phyloP scores from a whole-genome alignment of 2,329 filamentous ascomycete genomes.

The Alternaria solani region DNA sequence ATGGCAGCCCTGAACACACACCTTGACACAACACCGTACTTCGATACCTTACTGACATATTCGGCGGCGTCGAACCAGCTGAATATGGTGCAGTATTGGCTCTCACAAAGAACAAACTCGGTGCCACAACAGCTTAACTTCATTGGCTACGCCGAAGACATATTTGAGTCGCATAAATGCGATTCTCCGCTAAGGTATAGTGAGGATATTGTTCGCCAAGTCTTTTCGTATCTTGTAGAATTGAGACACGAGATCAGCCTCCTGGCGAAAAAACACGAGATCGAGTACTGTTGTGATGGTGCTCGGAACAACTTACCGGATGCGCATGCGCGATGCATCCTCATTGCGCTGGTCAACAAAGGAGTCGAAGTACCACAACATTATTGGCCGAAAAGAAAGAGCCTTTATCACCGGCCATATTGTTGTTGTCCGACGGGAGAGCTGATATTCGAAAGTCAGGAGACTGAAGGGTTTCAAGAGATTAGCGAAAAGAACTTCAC shows the following conservation, averaged over 20 bases:
- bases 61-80: neutral
- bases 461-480: neutral
- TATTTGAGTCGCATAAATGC: too few relatives aligned
- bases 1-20: fast-evolving
- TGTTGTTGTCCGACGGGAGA: too few relatives aligned
- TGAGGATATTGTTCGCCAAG: too few relatives aligned
- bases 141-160: too few relatives aligned
- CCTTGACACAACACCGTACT: too few relatives aligned
- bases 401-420: neutral
- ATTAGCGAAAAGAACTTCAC: neutral
- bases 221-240: neutral
- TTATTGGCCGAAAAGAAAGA: neutral
- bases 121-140: too few relatives aligned
- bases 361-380: neutral
- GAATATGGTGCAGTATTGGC: neutral
- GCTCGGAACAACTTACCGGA: neutral
- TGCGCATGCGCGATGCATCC: fast-evolving
- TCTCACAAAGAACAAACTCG: too few relatives aligned
- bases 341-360: neutral
- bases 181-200: too few relatives aligned
- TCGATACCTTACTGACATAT: too few relatives aligned
- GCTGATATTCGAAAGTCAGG: fast-evolving
- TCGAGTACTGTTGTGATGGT: neutral
- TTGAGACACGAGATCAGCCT: neutral
- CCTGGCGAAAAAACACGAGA: neutral